Conservation (phyloP, 2,329 filamentous ascomycete genomes). For the Fusarium piperis region DNA sequence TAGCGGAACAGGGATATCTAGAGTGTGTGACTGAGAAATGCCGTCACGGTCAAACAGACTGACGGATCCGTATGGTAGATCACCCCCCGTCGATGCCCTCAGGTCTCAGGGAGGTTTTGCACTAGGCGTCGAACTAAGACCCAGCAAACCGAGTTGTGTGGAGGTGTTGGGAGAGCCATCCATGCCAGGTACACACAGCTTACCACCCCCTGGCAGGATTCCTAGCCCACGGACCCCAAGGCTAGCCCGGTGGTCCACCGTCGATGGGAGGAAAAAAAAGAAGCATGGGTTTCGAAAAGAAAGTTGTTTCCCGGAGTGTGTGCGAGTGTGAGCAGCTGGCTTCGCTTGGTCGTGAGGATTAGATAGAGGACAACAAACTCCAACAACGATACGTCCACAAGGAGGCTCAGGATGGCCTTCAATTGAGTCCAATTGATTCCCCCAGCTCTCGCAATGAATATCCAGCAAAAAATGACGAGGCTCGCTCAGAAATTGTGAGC, state of each 20-base stretch:
- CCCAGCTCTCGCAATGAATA: slow-evolving; percentile 1
- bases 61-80: slow-evolving; percentile 9
- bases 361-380: slow-evolving; percentile 31
- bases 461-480: slow-evolving; percentile 30
- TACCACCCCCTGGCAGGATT: slow-evolving; percentile 33
- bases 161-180: slow-evolving; percentile 30
- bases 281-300: slow-evolving; percentile 30
- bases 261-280: slow-evolving; percentile 22
- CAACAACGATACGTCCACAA: neutral
- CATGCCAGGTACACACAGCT: slow-evolving; percentile 34
- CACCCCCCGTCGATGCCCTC: slow-evolving; percentile 16
- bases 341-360: slow-evolving; percentile 36
- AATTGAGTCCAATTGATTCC: slow-evolving; percentile 40
- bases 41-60: slow-evolving; percentile 38
- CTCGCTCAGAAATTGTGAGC: slow-evolving; percentile 23
- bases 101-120: slow-evolving; percentile 23
- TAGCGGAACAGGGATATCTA: slow-evolving; percentile 30
- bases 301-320: slow-evolving; percentile 27
- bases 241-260: slow-evolving; percentile 16
- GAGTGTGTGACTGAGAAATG: slow-evolving; percentile 34
- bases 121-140: slow-evolving; percentile 33
- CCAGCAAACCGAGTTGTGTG: slow-evolving; percentile 36
- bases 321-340: slow-evolving; percentile 29
- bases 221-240: slow-evolving; percentile 28
- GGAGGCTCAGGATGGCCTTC: neutral